phyloP scores from a whole-genome alignment of 108 stramenopile species.

The Stephanodiscus minutulus region DNA sequence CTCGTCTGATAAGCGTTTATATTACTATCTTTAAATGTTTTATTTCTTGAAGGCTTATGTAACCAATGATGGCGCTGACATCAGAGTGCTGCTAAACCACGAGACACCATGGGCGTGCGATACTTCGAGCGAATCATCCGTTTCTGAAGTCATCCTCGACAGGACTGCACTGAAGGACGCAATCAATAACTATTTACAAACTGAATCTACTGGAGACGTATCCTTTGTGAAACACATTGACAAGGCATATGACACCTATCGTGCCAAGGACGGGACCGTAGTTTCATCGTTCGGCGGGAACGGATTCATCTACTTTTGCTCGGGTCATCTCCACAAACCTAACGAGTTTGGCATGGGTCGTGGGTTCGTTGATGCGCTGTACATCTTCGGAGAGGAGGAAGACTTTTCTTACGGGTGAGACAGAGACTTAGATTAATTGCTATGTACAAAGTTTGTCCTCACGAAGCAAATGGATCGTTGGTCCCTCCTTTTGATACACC shows the following conservation, averaged over 20 bases:
- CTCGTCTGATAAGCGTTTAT: no score
- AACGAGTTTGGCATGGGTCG: constrained; percentile 18
- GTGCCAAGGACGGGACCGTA: background rate
- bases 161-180: constrained; percentile 5
- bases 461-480: background rate
- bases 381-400: no score
- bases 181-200: background rate
- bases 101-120: background rate
- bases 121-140: background rate
- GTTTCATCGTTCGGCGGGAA: background rate
- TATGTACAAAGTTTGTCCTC: no score
- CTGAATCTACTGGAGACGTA: background rate
- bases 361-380: constrained; percentile 14
- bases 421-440: no score
- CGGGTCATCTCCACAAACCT: constrained; percentile 11
- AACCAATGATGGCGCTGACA: background rate
- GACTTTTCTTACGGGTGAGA: no score
- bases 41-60: background rate
- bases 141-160: constrained; percentile 25
- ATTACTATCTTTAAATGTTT: no score
- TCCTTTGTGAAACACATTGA: background rate
- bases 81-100: constrained; percentile 26
- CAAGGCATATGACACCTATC: background rate
- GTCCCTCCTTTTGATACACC: constrained; percentile 23
- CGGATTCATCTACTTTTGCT: constrained; percentile 24